These are phyloP conservation scores for Pistacia atlantica DNA, from an alignment of 345 rosid species.

Conservation along the genomic window DNA sequence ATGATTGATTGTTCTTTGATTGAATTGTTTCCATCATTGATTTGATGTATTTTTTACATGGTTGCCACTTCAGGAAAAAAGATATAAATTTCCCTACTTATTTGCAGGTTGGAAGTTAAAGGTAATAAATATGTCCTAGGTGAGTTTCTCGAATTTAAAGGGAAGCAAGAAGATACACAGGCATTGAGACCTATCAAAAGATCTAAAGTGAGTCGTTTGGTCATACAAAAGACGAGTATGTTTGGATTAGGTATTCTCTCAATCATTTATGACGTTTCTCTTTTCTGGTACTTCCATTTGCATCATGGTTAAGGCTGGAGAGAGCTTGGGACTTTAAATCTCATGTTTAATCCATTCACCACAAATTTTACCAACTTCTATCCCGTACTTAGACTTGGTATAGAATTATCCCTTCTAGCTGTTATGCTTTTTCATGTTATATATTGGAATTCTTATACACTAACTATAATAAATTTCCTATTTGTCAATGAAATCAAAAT, in stretches of 20 bases:
- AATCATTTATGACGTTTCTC: conserved; percentile 8
- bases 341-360: background rate
- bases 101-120: conserved; percentile 82
- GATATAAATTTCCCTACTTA: background rate
- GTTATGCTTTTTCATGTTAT: background rate
- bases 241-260: conserved; percentile 72
- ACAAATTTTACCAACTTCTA: too few relatives aligned
- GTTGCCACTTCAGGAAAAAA: conserved; percentile 13
- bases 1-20: background rate
- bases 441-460: background rate
- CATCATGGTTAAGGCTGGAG: background rate
- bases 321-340: background rate
- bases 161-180: conserved; percentile 69
- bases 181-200: conserved; percentile 68
- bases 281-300: background rate
- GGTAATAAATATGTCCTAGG: conserved; percentile 74
- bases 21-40: background rate
- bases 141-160: conserved; percentile 84
- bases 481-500: background rate
- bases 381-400: background rate
- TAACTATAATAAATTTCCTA: background rate
- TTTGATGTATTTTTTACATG: background rate
- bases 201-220: conserved; percentile 67
- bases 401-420: background rate
- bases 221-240: conserved; percentile 86